These are phyloP conservation scores for Fusarium abutilonis DNA, from an alignment of 2,329 filamentous ascomycete species.

Conservation along the genomic window DNA sequence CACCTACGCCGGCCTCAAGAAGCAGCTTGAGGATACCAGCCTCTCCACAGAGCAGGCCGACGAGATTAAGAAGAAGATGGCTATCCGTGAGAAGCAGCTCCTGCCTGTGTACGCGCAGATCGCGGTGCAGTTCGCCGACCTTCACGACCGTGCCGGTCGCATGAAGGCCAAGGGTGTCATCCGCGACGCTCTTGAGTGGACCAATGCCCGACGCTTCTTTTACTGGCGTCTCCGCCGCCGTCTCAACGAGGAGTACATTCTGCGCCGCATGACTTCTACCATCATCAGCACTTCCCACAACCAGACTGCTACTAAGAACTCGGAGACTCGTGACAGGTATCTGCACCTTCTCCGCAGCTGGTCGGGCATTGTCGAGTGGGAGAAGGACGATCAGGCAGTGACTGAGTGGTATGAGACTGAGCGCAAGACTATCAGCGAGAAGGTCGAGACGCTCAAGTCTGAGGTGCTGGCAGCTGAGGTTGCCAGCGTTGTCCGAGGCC, in stretches of 20 bases:
- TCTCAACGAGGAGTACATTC: conserved; percentile 95
- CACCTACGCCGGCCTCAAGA: conserved; percentile 83
- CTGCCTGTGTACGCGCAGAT: conserved; percentile 95
- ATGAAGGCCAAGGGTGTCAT: conserved; percentile 99
- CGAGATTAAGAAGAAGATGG: conserved; percentile 85
- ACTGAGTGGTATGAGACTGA: conserved; percentile 98
- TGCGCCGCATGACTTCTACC: conserved; percentile 80
- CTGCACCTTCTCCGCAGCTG: conserved; percentile 83
- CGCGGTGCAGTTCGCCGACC: conserved; percentile 94
- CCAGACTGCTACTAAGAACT: conserved; percentile 54
- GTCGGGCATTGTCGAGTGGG: conserved; percentile 81
- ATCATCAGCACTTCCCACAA: conserved; percentile 46
- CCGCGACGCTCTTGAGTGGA: conserved; percentile 84
- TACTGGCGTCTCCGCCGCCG: conserved; percentile 99
- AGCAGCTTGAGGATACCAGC: conserved; percentile 70
- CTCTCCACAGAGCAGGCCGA: conserved; percentile 79
- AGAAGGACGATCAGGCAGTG: conserved; percentile 81
- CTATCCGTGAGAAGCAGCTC: conserved; percentile 84
- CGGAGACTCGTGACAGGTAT: conserved; percentile 70
- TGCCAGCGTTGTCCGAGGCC: conserved; percentile 55
- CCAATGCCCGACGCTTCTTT: conserved; percentile 93
- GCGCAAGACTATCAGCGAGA: conserved; percentile 80
- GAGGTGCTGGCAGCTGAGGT: conserved; percentile 68
- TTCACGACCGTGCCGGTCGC: conserved; percentile 95
- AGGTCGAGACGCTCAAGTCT: conserved; percentile 84